A percentile compares a stretch with the other conserved stretches of the same genome.
Conservation (phyloP, 2,329 filamentous ascomycete species). For the Raffaelea albimanens region DNA sequence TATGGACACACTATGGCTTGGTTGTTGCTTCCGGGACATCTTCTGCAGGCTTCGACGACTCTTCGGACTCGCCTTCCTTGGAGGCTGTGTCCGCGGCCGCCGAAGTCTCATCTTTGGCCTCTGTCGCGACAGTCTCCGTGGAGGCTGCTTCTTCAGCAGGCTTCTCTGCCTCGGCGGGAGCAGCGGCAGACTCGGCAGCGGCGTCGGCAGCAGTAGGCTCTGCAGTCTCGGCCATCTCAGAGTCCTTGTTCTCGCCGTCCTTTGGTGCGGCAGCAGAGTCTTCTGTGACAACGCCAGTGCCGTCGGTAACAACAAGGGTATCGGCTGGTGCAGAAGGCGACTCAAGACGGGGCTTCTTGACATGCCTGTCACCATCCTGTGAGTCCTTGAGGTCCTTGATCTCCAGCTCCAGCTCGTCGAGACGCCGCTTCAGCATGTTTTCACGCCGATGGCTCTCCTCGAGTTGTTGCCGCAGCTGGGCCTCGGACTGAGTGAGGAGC, state of each 20-base stretch:
- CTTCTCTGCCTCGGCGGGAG: neutral
- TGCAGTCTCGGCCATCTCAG: no score
- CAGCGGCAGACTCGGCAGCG: neutral
- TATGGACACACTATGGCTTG: neutral
- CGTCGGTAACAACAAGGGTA: neutral
- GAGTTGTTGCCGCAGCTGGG: constrained; percentile 50
- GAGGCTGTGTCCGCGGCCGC: neutral
- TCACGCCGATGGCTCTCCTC: constrained; percentile 72
- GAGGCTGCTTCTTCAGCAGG: neutral
- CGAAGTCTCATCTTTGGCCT: neutral
- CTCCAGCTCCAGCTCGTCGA: constrained; percentile 68
- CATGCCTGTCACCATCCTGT: constrained; percentile 16
- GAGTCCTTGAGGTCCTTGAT: constrained; percentile 27
- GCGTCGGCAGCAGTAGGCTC: no score
- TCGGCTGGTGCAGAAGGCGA: neutral
- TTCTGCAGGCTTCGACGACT: neutral
- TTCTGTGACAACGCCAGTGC: neutral
- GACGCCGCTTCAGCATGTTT: constrained; percentile 68
- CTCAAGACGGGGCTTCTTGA: constrained; percentile 21
- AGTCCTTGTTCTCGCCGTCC: no score
- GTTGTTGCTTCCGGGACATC: neutral
- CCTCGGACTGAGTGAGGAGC: constrained; percentile 45
- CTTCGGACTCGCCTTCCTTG: neutral
- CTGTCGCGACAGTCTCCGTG: neutral
- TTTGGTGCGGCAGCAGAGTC: no score